Conservation (phyloP, 192 early-diverging fungal genomes). For the Gamsiella multidivaricata region DNA sequence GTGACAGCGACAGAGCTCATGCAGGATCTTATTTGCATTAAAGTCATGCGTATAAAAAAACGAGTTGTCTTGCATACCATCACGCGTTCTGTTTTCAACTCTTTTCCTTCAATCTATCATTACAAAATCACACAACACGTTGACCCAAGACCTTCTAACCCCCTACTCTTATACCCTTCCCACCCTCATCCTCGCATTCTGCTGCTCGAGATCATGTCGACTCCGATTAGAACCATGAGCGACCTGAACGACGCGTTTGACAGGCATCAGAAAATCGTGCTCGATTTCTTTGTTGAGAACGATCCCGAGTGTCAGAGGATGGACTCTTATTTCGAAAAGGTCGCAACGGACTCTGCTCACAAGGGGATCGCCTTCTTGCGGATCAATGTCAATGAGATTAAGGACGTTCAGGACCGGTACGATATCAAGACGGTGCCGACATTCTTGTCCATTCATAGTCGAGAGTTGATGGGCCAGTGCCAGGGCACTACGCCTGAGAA, state of each 20-base stretch:
- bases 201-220: too few species aligned
- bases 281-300: neutral
- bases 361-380: neutral
- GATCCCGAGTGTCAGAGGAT: neutral
- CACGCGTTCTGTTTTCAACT: too few species aligned
- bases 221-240: neutral
- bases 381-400: conserved; percentile 1
- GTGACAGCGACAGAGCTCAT: too few species aligned
- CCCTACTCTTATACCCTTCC: too few species aligned
- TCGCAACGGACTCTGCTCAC: neutral
- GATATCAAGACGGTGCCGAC: conserved; percentile 3
- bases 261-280: neutral
- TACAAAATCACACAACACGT: too few species aligned
- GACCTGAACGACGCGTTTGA: neutral
- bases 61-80: too few species aligned
- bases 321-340: neutral
- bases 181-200: too few species aligned
- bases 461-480: neutral
- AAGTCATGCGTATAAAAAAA: too few species aligned
- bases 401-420: neutral
- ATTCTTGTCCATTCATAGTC: neutral
- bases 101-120: too few species aligned
- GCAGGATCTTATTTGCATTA: too few species aligned
- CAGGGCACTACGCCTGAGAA: neutral
- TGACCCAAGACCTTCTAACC: too few species aligned